phyloP scores from a whole-genome alignment of 257 asterid genomes.

The Nicotiana obtusifolia region DNA sequence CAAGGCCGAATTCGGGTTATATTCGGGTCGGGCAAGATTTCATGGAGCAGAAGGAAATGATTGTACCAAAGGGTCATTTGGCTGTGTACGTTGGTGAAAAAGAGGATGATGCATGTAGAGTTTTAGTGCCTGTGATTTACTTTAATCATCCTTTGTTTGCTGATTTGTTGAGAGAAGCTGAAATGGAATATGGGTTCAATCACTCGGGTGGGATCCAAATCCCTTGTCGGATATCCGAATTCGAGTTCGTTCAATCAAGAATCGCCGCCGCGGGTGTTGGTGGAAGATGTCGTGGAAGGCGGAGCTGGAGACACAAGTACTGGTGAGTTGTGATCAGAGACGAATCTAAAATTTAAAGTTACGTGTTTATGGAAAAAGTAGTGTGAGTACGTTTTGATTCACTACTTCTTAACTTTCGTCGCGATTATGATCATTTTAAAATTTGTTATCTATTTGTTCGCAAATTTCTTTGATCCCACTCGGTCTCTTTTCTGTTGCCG shows the following conservation, averaged over 20 bases:
- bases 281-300: conserved; percentile 13
- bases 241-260: conserved; percentile 41
- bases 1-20: conserved; percentile 22
- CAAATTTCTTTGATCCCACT: not conserved
- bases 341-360: not conserved
- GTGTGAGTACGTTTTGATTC: not conserved
- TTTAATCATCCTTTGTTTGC: conserved; percentile 62
- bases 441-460: not conserved
- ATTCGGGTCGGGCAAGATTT: conserved; percentile 28
- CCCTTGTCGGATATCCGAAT: conserved; percentile 53
- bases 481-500: not conserved
- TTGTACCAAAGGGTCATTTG: conserved; percentile 52
- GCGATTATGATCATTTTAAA: not conserved
- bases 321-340: not conserved
- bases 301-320: conserved; percentile 16
- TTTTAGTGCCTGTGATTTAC: conserved; percentile 56
- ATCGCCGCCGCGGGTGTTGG: conserved; percentile 43
- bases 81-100: conserved; percentile 61
- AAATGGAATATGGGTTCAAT: conserved; percentile 51
- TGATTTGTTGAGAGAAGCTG: conserved; percentile 46
- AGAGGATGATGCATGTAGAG: conserved; percentile 41
- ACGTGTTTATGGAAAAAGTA: not conserved
- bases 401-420: not conserved
- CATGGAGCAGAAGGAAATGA: not conserved
- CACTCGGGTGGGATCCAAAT: conserved; percentile 66